These are phyloP conservation scores for Ustulina deusta DNA, from an alignment of 2,329 filamentous ascomycete genomes.

Conservation along the genomic window DNA sequence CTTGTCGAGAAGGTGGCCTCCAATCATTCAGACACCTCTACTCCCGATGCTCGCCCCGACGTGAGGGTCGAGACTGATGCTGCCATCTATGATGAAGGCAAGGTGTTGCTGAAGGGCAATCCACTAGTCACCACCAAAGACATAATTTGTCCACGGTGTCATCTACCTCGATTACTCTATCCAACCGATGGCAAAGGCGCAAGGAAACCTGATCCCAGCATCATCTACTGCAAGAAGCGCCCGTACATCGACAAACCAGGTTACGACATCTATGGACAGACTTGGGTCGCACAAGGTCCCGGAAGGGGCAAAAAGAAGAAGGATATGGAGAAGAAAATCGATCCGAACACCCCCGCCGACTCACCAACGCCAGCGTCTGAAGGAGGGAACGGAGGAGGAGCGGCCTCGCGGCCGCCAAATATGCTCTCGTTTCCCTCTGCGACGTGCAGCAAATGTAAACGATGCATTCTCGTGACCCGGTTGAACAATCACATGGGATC, in stretches of 20 bases:
- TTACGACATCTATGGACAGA: slow-evolving; percentile 85
- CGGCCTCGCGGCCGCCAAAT: slow-evolving; percentile 63
- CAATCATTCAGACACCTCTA: slow-evolving; percentile 65
- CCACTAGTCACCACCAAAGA: slow-evolving; percentile 77
- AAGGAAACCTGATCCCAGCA: slow-evolving; percentile 72
- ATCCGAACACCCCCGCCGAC: slow-evolving; percentile 56
- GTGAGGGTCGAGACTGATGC: slow-evolving; percentile 74
- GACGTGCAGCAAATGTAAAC: slow-evolving; percentile 75
- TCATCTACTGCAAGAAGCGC: slow-evolving; percentile 82
- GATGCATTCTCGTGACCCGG: slow-evolving; percentile 73
- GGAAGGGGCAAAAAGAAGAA: slow-evolving; percentile 84
- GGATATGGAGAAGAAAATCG: slow-evolving; percentile 73
- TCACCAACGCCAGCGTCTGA: slow-evolving; percentile 61
- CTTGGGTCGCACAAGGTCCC: slow-evolving; percentile 78
- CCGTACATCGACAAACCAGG: slow-evolving; percentile 81
- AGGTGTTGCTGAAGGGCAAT: slow-evolving; percentile 76
- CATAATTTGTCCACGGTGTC: slow-evolving; percentile 79
- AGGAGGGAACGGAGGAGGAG: slow-evolving; percentile 53
- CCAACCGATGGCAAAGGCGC: slow-evolving; percentile 78
- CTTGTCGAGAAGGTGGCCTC: slow-evolving; percentile 71
- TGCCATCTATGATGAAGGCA: slow-evolving; percentile 76
- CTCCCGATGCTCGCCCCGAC: slow-evolving; percentile 65
- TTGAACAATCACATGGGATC: slow-evolving; percentile 77
- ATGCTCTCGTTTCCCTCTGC: slow-evolving; percentile 74
- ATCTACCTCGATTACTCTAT: slow-evolving; percentile 78